Base-by-base conservation (phyloP, 129 eudicot species). In the Deinandra increscens region DNA sequence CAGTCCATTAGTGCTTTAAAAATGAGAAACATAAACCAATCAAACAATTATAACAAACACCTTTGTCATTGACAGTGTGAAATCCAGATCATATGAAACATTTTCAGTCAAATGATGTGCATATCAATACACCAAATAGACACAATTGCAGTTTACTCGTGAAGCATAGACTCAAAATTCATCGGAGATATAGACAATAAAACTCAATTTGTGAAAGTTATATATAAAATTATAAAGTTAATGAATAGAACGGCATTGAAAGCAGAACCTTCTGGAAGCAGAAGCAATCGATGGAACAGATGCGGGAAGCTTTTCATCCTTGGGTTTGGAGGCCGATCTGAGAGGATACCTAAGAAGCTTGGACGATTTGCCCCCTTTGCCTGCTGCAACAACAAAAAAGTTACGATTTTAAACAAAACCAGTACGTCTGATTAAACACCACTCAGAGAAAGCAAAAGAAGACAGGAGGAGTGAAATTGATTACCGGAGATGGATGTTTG, bases 331-430 rank as follows among this genome's bases (percentile, higher is more conserved):
- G 3, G 85, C 85, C 19, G 97, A 88, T 84, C 97, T 79, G 39
- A 91, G 91, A 42, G 97, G 96, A 72, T 91, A 91, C 37, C 94
- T 65, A 15, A 88, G 82, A 65, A 83, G 90, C 65, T 82, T 84
- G 0, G 88, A 48, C 15, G 86, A 29, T 68, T 84, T 81, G 23
- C 58, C 83, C 20, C 81, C 89, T 58, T 71, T 58, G 37, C 20
- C 75, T 49, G 45, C 83, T 79, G 68, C 83, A 68, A 64, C 26
- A 72, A 64, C 48, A 38, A 23, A 38, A 66, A 14, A 6, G 3
- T 33, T 36, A 60, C 7, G 12, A 0, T 60, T 60, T 60, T 60
- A 2, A 2, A 22, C 44, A 62, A 29, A 3, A 8, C 0, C 29
- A 22, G 5, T 13, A 48, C 6, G 8, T 11, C 4, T 26, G 15